Conservation (phyloP, 768 basidiomycete species). For the Rubroboletus pulcherrimus region DNA sequence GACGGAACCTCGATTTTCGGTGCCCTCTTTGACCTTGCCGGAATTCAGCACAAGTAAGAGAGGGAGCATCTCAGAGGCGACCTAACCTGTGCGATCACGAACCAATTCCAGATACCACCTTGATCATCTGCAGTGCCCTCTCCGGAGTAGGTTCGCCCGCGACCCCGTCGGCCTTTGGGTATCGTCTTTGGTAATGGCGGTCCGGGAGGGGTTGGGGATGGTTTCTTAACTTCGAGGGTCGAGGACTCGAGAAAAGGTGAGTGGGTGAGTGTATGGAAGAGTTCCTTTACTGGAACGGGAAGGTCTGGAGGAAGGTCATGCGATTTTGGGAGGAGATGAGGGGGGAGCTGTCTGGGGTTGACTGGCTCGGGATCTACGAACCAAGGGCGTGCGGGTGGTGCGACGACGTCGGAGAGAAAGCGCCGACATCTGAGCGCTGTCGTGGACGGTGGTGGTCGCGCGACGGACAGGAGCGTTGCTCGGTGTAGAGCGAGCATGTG, state of each 20-base stretch:
- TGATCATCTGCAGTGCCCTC: conserved; percentile 53
- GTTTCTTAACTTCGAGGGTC: conserved; percentile 50
- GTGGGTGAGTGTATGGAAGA: conserved; percentile 52
- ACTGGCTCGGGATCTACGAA: conserved; percentile 53
- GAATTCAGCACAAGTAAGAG: neutral
- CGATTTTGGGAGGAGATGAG: conserved; percentile 26
- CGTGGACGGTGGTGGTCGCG: neutral
- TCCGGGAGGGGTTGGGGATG: conserved; percentile 48
- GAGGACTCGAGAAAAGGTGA: conserved; percentile 71
- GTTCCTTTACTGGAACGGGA: conserved; percentile 48
- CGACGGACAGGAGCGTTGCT: neutral
- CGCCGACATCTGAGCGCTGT: neutral
- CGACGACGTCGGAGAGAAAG: conserved; percentile 4
- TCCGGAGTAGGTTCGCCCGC: conserved; percentile 66
- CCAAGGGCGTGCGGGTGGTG: conserved; percentile 46
- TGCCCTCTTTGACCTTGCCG: conserved; percentile 75
- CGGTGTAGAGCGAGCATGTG: conserved; percentile 22
- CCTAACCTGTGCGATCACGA: conserved; percentile 65
- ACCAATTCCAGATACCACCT: conserved; percentile 72
- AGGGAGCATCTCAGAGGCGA: neutral
- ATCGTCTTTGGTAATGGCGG: conserved; percentile 54
- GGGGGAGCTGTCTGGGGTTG: conserved; percentile 18
- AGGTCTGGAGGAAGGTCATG: conserved; percentile 45
- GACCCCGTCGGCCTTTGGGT: conserved; percentile 59
- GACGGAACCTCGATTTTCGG: conserved; percentile 73